Evolutionary conservation across 768 basidiomycete genomes (phyloP), one percentile per base, ranked within the genome.

Genomic region (Trametes elegans): DNA sequence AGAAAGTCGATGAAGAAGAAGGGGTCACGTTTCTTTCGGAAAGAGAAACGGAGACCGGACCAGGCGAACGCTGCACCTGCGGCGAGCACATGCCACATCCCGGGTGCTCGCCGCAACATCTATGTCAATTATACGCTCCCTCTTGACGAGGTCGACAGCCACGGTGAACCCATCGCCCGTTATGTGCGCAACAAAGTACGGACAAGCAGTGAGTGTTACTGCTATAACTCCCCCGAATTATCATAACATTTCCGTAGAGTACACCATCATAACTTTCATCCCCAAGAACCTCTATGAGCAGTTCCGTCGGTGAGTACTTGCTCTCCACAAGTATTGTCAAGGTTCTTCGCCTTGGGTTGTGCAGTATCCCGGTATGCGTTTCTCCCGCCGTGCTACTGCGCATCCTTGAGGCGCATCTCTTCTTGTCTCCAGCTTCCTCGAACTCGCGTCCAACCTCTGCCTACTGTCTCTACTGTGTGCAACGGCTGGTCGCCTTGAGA

Each of bases 281-380:
- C 95, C 95, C 9, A 94, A 91, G 79, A 97, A 98, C 68, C 71
- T 98, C 60, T 91, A 85, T 61, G 93, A 98, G 71, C 96, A 99
- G 67, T 99, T 98, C 68, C 79, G 91, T 58, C 81, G 95, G 87
- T 87, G 58, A 61, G 81, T 64, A 27, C 13, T 21, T 41, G 1
- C 6, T 32, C 28, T 35, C 7, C 21, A 18, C 19, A 14, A 34
- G n/a, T 11, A 14, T 41, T 6, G 21, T 10, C 19, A 10, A 3
- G 14, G 21, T 14, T 24, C 18, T 6, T n/a, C n/a, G n/a, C n/a
- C n/a, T n/a, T n/a, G n/a, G n/a, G n/a, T n/a, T n/a, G n/a, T n/a
- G n/a, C n/a, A n/a, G n/a, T n/a, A n/a, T n/a, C n/a, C n/a, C n/a
- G n/a, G n/a, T n/a, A n/a, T n/a, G n/a, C n/a, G n/a, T n/a, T n/a